Evolutionary conservation across 257 asterid species (phyloP).

Genomic region (Jaltomata sinuosa): DNA sequence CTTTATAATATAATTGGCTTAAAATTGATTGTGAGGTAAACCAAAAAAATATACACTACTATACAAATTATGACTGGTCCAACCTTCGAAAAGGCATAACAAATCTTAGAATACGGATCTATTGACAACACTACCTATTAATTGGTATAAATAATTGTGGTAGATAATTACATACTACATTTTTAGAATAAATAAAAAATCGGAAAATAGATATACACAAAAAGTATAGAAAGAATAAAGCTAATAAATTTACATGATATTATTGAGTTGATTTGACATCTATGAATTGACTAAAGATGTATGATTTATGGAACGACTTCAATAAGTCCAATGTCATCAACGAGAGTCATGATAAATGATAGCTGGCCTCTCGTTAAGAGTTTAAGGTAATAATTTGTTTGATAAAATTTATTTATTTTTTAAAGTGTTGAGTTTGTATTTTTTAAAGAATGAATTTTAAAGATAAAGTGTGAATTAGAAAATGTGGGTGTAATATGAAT

Average conservation of each 20-base stretch:
- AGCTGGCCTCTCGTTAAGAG: background rate
- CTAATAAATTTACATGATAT: background rate
- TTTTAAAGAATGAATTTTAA: too few species aligned
- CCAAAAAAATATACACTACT: background rate
- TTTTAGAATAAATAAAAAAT: background rate
- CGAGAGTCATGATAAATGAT: background rate
- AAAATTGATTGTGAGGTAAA: background rate
- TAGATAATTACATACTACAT: background rate
- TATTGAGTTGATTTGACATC: background rate
- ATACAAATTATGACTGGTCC: background rate
- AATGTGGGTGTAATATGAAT: too few species aligned
- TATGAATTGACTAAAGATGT: background rate
- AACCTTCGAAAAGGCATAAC: background rate
- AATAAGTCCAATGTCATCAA: background rate
- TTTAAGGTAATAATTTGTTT: too few species aligned
- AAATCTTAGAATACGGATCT: background rate
- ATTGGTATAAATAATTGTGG: background rate
- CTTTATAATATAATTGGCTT: background rate
- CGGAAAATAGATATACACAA: background rate
- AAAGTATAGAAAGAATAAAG: background rate
- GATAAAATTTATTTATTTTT: too few species aligned
- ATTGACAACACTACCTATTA: background rate
- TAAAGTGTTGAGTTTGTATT: too few species aligned
- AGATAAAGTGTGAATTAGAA: too few species aligned
- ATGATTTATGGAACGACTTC: background rate